Evolutionary conservation across 2,329 filamentous ascomycete species (phyloP).

Genomic region (Aspergillus unguis): DNA sequence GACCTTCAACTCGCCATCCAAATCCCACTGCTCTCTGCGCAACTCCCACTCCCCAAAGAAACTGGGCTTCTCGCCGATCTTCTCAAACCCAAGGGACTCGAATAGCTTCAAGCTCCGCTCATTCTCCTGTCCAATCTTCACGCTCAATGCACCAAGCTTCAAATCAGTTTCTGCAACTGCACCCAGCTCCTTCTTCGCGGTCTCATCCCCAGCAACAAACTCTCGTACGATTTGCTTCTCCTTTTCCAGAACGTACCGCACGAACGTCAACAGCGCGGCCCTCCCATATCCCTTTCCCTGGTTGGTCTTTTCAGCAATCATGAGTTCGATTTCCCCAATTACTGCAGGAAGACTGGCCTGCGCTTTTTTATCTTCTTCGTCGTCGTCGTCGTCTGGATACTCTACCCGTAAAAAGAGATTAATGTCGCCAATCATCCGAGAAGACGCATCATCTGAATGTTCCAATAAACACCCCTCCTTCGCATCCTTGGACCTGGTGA

Average conservation of each 20-base stretch:
- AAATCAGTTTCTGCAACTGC: conserved; percentile 7
- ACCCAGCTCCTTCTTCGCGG: conserved; percentile 10
- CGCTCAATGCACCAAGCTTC: conserved; percentile 49
- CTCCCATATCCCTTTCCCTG: conserved; percentile 64
- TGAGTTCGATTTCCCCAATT: conserved; percentile 77
- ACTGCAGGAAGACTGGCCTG: conserved; percentile 23
- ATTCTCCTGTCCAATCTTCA: conserved; percentile 61
- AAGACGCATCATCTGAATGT: conserved; percentile 49
- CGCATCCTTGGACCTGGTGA: background rate
- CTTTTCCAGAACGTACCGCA: conserved; percentile 63
- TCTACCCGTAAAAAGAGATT: conserved; percentile 71
- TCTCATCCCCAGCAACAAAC: conserved; percentile 38
- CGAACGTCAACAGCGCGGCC: conserved; percentile 63
- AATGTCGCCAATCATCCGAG: conserved; percentile 68
- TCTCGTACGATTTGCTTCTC: conserved; percentile 56
- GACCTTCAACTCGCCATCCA: conserved; percentile 30
- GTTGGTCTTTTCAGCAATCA: conserved; percentile 65
- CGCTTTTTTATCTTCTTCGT: conserved; percentile 41
- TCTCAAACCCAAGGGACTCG: conserved; percentile 57
- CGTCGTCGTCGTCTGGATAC: conserved; percentile 38
- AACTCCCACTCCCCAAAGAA: conserved; percentile 69
- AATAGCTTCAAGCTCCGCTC: conserved; percentile 58
- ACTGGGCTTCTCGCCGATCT: conserved; percentile 51
- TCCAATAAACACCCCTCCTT: conserved; percentile 26
- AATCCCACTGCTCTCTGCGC: conserved; percentile 34